A percentile compares a stretch with the other conserved stretches of the same genome.
Evolutionary conservation across 2,329 filamentous ascomycete species (phyloP).

Genomic region (Magnaporthiopsis poae): DNA sequence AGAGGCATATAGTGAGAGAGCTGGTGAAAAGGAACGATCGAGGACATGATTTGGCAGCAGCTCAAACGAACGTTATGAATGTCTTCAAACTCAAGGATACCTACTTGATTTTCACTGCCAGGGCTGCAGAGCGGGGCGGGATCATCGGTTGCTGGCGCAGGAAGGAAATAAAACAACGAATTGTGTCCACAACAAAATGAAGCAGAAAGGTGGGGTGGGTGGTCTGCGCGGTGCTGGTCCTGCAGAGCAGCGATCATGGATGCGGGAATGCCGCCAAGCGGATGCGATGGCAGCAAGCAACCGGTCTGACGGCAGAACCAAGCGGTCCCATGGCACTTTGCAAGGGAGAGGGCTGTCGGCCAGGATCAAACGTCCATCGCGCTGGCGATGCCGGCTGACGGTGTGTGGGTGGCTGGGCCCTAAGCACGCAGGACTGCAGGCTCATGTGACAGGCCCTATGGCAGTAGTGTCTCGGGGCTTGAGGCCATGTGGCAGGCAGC

Average conservation of each 20-base stretch:
- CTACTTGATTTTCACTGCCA: background rate
- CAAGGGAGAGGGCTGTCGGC: background rate
- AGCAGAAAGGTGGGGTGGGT: background rate
- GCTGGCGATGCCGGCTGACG: background rate
- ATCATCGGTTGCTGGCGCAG: background rate
- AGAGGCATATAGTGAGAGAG: background rate
- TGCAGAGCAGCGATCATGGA: background rate
- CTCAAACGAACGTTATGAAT: background rate
- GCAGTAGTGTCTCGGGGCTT: background rate
- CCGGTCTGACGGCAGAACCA: background rate
- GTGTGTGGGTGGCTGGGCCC: background rate
- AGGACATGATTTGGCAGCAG: background rate
- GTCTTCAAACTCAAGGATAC: background rate
- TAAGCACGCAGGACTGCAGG: background rate
- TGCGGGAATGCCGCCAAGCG: background rate
- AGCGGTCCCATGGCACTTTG: background rate
- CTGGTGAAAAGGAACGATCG: background rate
- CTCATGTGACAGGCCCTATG: background rate
- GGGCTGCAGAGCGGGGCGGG: too few species aligned
- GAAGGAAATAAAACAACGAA: background rate
- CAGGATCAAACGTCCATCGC: background rate
- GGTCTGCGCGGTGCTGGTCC: background rate
- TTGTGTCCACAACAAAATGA: background rate
- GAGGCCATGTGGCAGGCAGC: background rate
- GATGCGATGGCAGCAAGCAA: background rate